These are phyloP conservation scores for Ceriops zippeliana DNA, from an alignment of 345 rosid genomes.

Conservation along the genomic window DNA sequence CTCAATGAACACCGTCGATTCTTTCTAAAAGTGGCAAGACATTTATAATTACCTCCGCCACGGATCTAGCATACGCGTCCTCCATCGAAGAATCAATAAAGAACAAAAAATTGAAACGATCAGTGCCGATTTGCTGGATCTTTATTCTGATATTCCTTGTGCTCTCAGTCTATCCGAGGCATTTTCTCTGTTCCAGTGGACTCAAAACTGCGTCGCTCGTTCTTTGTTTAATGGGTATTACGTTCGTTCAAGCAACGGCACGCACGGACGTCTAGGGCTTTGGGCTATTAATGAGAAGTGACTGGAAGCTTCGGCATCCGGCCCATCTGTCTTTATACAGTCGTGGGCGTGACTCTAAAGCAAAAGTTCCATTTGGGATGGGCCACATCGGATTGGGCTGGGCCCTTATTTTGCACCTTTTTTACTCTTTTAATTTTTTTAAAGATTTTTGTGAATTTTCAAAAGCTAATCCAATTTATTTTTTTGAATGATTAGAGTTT, in stretches of 20 bases:
- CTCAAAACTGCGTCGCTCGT: not conserved
- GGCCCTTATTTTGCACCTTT: too few species aligned
- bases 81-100: conserved; percentile 48
- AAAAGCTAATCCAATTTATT: too few species aligned
- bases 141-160: not conserved
- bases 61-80: conserved; percentile 94
- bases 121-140: not conserved
- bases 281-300: not conserved
- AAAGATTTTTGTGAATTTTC: too few species aligned
- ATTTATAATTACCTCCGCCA: conserved; percentile 61
- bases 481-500: too few species aligned
- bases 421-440: too few species aligned
- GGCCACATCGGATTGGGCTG: too few species aligned
- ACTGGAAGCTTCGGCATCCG: too few species aligned
- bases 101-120: conserved; percentile 15
- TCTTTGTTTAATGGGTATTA: not conserved
- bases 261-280: not conserved
- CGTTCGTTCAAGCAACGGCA: not conserved
- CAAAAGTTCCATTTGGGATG: too few species aligned
- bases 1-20: not conserved
- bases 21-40: conserved; percentile 1
- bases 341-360: too few species aligned
- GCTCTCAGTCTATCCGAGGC: not conserved
- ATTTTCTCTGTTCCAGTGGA: not conserved
- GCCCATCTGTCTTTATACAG: too few species aligned